Percentiles rank a stretch among this genome's conserved stretches.
These are phyloP conservation scores for Pythium phragmiticola DNA, from an alignment of 352 stramenopile species.

Conservation along the genomic window DNA sequence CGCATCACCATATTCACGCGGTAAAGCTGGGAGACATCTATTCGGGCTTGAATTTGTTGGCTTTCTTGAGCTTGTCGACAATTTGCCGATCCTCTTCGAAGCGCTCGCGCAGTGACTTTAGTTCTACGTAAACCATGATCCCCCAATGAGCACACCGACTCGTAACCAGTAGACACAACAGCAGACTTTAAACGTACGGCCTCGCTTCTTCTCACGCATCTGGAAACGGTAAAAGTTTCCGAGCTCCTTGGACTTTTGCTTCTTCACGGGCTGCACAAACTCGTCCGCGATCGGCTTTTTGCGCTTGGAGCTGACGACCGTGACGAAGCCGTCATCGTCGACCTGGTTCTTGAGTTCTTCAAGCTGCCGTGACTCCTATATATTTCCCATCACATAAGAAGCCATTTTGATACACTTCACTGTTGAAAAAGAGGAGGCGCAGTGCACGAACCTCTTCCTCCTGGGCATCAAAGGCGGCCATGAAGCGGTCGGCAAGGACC, in stretches of 20 bases:
- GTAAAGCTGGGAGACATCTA: slow-evolving; percentile 26
- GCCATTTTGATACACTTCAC: too few species aligned
- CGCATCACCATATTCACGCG: too few species aligned
- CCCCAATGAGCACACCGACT: neutral
- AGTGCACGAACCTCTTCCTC: slow-evolving; percentile 50
- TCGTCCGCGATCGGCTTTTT: slow-evolving; percentile 41
- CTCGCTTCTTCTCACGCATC: slow-evolving; percentile 82
- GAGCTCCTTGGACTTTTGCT: slow-evolving; percentile 81
- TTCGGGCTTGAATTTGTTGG: slow-evolving; percentile 82
- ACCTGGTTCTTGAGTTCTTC: slow-evolving; percentile 80
- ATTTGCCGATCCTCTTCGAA: slow-evolving; percentile 81
- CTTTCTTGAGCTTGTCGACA: slow-evolving; percentile 83
- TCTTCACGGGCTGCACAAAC: slow-evolving; percentile 60
- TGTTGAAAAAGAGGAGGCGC: too few species aligned
- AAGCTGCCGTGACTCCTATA: slow-evolving; percentile 47
- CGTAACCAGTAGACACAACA: neutral
- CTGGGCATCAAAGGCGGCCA: slow-evolving; percentile 69
- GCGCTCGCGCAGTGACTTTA: slow-evolving; percentile 77
- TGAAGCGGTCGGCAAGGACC: slow-evolving; percentile 68
- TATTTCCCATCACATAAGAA: too few species aligned
- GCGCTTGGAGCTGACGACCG: slow-evolving; percentile 77
- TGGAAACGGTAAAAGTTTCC: slow-evolving; percentile 87
- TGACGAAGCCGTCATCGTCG: slow-evolving; percentile 83
- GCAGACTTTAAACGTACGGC: slow-evolving; percentile 45
- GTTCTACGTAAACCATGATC: slow-evolving; percentile 36